phyloP scores from a whole-genome alignment of 1,284 basidiomycete species.

The Ceratobasidium papillatum region DNA sequence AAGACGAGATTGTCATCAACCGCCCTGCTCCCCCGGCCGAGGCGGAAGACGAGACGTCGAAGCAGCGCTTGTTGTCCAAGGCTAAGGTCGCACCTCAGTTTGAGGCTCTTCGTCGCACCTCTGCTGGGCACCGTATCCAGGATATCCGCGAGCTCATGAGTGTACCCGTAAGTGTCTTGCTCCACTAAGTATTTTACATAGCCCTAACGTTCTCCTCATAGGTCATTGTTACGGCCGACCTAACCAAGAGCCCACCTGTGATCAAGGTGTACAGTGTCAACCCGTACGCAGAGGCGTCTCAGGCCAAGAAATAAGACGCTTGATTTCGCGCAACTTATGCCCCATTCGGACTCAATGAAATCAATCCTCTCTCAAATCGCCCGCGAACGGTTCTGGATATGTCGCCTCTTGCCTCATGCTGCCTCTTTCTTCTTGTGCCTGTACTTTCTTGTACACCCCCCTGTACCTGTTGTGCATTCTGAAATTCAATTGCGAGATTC shows the following conservation, averaged over 20 bases:
- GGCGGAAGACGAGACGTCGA: constrained; percentile 65
- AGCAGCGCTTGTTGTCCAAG: constrained; percentile 79
- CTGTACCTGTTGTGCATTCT: constrained; percentile 31
- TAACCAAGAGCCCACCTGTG: constrained; percentile 93
- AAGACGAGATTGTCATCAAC: constrained; percentile 79
- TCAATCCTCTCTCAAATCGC: background rate
- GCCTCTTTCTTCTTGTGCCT: constrained; percentile 16
- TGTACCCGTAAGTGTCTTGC: constrained; percentile 73
- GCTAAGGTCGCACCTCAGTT: constrained; percentile 75
- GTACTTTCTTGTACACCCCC: constrained; percentile 38
- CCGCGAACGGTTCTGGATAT: constrained; percentile 33
- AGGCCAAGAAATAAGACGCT: constrained; percentile 37
- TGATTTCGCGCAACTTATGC: constrained; percentile 6
- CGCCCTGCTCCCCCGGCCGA: constrained; percentile 56
- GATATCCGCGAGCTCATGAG: constrained; percentile 90
- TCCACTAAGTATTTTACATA: background rate
- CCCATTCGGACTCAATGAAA: background rate
- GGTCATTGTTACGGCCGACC: constrained; percentile 92
- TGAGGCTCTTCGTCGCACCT: constrained; percentile 76
- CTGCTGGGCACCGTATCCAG: constrained; percentile 88
- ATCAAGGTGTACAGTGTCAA: constrained; percentile 92
- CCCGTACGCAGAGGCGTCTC: constrained; percentile 64
- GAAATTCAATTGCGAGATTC: constrained; percentile 38
- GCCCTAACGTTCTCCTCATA: constrained; percentile 49
- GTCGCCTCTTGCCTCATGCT: constrained; percentile 27